Evolutionary conservation across 805 yeast genomes (phyloP).

Genomic region (Monosporozyma aquatica): DNA sequence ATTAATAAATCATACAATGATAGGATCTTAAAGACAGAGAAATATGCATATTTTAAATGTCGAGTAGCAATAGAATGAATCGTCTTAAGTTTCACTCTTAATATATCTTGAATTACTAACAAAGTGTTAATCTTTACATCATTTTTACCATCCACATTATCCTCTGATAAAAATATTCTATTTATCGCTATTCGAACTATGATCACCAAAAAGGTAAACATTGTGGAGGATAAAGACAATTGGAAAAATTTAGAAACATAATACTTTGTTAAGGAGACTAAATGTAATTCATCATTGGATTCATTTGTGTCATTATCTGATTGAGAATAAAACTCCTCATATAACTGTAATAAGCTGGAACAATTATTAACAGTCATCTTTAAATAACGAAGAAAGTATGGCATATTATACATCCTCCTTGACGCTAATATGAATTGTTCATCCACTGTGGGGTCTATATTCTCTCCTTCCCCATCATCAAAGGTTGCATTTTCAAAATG

Average conservation of each 20-base stretch:
- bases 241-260: conserved; percentile 22
- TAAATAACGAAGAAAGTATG: conserved; percentile 19
- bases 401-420: conserved; percentile 5
- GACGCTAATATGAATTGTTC: not conserved
- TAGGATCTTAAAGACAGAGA: conserved; percentile 26
- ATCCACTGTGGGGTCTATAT: too few relatives aligned
- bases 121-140: conserved; percentile 7
- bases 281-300: not conserved
- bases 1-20: conserved; percentile 23
- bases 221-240: conserved; percentile 18
- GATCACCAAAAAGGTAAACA: conserved; percentile 18
- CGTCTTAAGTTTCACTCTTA: conserved; percentile 17
- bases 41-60: conserved; percentile 24
- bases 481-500: conserved; percentile 22
- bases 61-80: conserved; percentile 18
- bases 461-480: too few relatives aligned
- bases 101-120: conserved; percentile 11
- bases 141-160: not conserved
- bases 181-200: conserved; percentile 17
- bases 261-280: conserved; percentile 17
- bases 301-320: conserved; percentile 11
- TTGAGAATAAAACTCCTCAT: conserved; percentile 18
- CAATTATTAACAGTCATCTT: conserved; percentile 5
- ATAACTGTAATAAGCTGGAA: conserved; percentile 5
- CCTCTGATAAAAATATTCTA: conserved; percentile 6